Evolutionary conservation across 345 rosid species (phyloP).

Genomic region (Psidium friedrichsthalianum): DNA sequence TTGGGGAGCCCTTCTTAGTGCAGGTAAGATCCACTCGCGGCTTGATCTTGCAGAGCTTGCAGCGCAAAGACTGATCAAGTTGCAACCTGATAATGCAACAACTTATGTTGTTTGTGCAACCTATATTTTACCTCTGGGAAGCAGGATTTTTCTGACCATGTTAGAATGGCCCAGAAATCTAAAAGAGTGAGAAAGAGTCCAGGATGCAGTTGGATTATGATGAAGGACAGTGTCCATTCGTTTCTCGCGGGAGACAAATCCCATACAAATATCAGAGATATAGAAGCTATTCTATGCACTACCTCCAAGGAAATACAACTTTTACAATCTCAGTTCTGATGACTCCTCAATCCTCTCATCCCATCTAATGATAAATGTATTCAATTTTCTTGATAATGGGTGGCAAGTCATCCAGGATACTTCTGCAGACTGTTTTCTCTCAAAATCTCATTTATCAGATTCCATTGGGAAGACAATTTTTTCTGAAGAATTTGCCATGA

Average conservation of each 20-base stretch:
- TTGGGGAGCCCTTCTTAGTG: conserved; percentile 78
- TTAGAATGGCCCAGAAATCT: conserved; percentile 32
- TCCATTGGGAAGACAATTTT: too few species aligned
- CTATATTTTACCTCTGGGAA: conserved; percentile 35
- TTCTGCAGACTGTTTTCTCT: background rate
- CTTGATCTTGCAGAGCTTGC: conserved; percentile 64
- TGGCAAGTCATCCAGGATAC: background rate
- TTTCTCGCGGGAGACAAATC: conserved; percentile 45
- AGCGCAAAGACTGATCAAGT: conserved; percentile 38
- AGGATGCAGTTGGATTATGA: conserved; percentile 64
- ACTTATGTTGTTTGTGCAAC: conserved; percentile 65
- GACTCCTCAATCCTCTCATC: background rate
- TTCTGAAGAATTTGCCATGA: background rate
- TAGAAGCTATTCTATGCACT: conserved; percentile 19
- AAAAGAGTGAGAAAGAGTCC: conserved; percentile 62
- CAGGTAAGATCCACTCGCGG: conserved; percentile 39
- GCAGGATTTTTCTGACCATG: conserved; percentile 22
- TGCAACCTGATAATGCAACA: conserved; percentile 60
- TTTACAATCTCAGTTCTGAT: background rate
- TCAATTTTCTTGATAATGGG: background rate
- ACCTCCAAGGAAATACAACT: conserved; percentile 20
- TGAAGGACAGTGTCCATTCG: conserved; percentile 30
- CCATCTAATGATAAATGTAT: background rate
- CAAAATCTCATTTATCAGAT: too few species aligned
- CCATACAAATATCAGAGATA: conserved; percentile 24